Evolutionary conservation across 106 monocot genomes (phyloP).

Genomic region (Vanilla planifolia): DNA sequence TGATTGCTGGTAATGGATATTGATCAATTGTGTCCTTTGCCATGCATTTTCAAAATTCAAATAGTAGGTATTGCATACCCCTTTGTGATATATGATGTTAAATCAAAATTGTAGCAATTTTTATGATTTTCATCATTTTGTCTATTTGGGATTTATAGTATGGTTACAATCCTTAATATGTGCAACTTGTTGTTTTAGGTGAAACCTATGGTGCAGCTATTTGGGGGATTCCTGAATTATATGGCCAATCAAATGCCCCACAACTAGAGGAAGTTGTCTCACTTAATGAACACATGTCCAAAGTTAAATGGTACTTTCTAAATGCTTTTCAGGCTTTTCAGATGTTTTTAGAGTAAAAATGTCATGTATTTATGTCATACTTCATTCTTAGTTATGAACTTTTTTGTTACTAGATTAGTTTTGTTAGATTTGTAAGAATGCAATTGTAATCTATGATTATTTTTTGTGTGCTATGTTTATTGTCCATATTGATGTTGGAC

Average conservation of each 20-base stretch:
- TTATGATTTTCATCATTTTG: no score
- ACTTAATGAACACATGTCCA: constrained; percentile 63
- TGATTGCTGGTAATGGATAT: no score
- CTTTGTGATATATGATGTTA: no score
- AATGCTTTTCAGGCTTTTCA: not conserved
- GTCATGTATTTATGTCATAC: not conserved
- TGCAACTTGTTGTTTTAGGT: constrained; percentile 32
- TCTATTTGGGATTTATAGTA: no score
- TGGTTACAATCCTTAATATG: not conserved
- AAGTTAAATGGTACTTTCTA: constrained; percentile 65
- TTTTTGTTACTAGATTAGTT: not conserved
- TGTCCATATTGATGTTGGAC: no score
- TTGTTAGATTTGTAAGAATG: not conserved
- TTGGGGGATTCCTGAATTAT: constrained; percentile 83
- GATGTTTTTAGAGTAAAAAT: not conserved
- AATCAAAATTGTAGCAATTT: no score
- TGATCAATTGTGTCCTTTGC: no score
- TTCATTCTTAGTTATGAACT: not conserved
- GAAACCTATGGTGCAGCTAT: constrained; percentile 82
- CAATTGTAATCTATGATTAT: no score
- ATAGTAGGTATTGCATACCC: no score
- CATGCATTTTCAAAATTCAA: no score
- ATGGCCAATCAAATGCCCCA: constrained; percentile 72
- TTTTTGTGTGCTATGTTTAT: no score
- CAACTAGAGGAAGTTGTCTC: constrained; percentile 72